These are phyloP conservation scores for Nowakowskiella sp. DNA, from an alignment of 192 early-diverging fungal genomes.

Conservation along the genomic window DNA sequence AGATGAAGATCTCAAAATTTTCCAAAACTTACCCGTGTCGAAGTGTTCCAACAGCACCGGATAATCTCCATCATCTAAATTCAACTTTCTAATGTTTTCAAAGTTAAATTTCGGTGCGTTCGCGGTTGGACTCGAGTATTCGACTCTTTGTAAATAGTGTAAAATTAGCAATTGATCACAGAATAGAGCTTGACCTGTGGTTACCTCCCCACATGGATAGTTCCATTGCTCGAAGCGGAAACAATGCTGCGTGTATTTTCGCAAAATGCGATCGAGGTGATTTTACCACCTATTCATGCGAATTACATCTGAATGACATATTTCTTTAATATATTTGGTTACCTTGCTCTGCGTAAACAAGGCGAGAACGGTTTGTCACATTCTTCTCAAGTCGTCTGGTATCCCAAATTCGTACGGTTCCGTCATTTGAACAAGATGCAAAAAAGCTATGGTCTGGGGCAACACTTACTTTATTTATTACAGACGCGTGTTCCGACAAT, in stretches of 20 bases:
- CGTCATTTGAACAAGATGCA: constrained; percentile 39
- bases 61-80: constrained; percentile 51
- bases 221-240: constrained; percentile 71
- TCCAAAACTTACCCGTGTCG: constrained; percentile 44
- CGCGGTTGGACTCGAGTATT: constrained; percentile 35
- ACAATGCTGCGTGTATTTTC: constrained; percentile 71
- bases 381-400: constrained; percentile 66
- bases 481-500: constrained; percentile 66
- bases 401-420: constrained; percentile 48
- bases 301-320: not conserved
- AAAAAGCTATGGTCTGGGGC: constrained; percentile 43
- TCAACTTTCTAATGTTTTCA: constrained; percentile 47
- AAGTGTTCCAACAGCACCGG: constrained; percentile 58
- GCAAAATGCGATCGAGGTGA: constrained; percentile 71
- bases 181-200: not conserved
- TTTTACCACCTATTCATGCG: constrained; percentile 51
- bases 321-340: not conserved
- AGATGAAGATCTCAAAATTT: not conserved
- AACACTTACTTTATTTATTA: constrained; percentile 36
- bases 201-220: constrained; percentile 63
- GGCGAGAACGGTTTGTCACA: constrained; percentile 67
- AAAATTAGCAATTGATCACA: not conserved
- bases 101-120: constrained; percentile 50
- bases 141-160: constrained; percentile 30
- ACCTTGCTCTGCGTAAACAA: constrained; percentile 63